These are phyloP conservation scores for Ambrosia trifida DNA, from an alignment of 129 eudicot species.

Conservation along the genomic window DNA sequence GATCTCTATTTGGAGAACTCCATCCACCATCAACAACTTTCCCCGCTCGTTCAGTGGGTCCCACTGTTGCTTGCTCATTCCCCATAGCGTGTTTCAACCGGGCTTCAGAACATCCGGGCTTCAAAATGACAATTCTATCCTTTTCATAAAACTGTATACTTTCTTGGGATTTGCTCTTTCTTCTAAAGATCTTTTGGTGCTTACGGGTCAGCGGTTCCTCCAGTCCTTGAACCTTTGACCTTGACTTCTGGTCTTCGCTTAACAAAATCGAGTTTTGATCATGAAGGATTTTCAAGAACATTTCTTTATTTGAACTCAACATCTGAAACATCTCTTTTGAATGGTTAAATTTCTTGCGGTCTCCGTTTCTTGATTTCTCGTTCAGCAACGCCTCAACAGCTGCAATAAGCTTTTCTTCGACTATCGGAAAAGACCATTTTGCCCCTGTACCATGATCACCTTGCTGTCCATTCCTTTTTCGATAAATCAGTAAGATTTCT, in stretches of 20 bases:
- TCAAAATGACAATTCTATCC: slow-evolving; percentile 74
- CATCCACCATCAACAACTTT: slow-evolving; percentile 46
- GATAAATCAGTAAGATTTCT: slow-evolving; percentile 58
- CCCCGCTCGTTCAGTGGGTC: slow-evolving; percentile 18
- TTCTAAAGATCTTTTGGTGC: slow-evolving; percentile 61
- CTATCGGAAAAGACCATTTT: slow-evolving; percentile 36
- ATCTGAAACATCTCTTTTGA: slow-evolving; percentile 70
- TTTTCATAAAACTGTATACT: slow-evolving; percentile 39
- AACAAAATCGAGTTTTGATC: slow-evolving; percentile 64
- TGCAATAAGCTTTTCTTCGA: slow-evolving; percentile 58
- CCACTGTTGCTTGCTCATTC: slow-evolving; percentile 47
- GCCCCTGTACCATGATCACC: slow-evolving; percentile 35
- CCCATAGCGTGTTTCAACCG: slow-evolving; percentile 57
- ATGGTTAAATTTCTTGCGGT: slow-evolving; percentile 39
- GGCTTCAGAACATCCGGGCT: slow-evolving; percentile 73
- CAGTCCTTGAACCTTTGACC: slow-evolving; percentile 27
- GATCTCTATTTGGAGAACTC: slow-evolving; percentile 89
- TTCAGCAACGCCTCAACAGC: slow-evolving; percentile 60
- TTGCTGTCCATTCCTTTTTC: slow-evolving; percentile 38
- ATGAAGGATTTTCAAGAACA: slow-evolving; percentile 60
- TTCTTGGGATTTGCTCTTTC: slow-evolving; percentile 74
- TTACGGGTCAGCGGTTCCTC: slow-evolving; percentile 46
- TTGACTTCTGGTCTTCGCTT: slow-evolving; percentile 43
- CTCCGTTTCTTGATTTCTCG: slow-evolving; percentile 39
- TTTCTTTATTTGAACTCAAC: slow-evolving; percentile 65